Conservation (phyloP, 2,329 filamentous ascomycete genomes). For the Alternaria ventricosa region DNA sequence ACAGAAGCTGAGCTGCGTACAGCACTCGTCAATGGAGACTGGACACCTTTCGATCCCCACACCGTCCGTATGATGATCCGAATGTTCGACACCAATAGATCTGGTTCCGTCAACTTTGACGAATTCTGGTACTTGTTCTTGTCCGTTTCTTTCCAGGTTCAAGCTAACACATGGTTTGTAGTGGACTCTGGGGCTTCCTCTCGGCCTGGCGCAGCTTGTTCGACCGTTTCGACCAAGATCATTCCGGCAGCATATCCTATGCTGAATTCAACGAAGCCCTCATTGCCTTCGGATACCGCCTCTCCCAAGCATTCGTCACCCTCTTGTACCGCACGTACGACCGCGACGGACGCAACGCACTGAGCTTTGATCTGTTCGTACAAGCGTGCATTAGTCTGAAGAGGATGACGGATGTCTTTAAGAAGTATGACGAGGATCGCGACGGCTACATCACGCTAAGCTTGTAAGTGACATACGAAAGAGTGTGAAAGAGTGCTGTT, state of each 20-base stretch:
- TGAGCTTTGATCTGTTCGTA: conserved; percentile 88
- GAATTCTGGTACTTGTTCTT: conserved; percentile 74
- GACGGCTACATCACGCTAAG: conserved; percentile 77
- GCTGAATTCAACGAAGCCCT: conserved; percentile 89
- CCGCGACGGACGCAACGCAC: conserved; percentile 55
- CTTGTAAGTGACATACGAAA: conserved; percentile 54
- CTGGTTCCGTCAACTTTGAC: conserved; percentile 87
- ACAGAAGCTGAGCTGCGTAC: conserved; percentile 86
- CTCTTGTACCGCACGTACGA: conserved; percentile 90
- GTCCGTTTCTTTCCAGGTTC: neutral
- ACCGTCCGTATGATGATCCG: conserved; percentile 99
- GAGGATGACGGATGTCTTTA: conserved; percentile 99
- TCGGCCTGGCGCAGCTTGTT: conserved; percentile 94
- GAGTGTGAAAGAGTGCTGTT: neutral
- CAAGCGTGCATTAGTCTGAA: conserved; percentile 97
- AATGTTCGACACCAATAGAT: conserved; percentile 96
- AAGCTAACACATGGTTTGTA: conserved; percentile 25
- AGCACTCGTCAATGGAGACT: conserved; percentile 95
- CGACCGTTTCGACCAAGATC: conserved; percentile 91
- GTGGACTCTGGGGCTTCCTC: conserved; percentile 91
- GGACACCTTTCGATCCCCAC: conserved; percentile 88
- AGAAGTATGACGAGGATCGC: conserved; percentile 96
- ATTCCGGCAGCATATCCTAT: conserved; percentile 83
- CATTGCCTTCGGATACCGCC: conserved; percentile 87
- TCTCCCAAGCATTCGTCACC: conserved; percentile 82